Evolutionary conservation across 108 stramenopile genomes (phyloP), one percentile per base, ranked within the genome.

Genomic region (Skeletonema tropicum): DNA sequence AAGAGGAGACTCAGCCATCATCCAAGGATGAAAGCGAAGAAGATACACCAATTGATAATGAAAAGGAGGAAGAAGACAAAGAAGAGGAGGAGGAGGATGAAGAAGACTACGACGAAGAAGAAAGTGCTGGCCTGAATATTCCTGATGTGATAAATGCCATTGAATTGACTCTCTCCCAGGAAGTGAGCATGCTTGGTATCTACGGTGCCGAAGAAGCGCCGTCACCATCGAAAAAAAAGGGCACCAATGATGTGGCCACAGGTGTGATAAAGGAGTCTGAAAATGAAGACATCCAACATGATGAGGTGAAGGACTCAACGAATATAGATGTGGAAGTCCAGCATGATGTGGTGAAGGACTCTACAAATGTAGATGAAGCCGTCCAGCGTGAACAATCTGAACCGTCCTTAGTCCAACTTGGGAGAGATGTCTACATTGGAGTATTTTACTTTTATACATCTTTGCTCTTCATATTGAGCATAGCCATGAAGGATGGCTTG

Each of bases 401-500:
- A 21, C n/a, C 49, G 8, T 3, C 23, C 21, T 52, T 52, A 52
- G 7, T 1, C 17, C 49, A 52, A 15, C 19, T 52, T 6, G 49
- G 49, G 49, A 23, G 6, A 23, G 49, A 52, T 52, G 49, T 52
- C 6, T 52, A 52, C 21, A 21, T 52, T 19, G 49, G 49, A 19
- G 49, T 52, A 21, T 52, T 52, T 52, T 52, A 52, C 49, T 52
- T 52, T 23, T 52, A 52, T 9, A 21, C 49, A 52, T 52, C 21
- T 21, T 52, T 52, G 21, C 49, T 52, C 49, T 52, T 52, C 19
- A 52, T 52, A 52, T 23, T 52, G 49, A 52, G 49, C 15, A 21
- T 52, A 21, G 49, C 49, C 49, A 23, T 52, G 49, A 52, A 52
- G 21, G 49, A 52, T 52, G 49, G 7, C 49, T 8, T 52, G 9